Percentiles rank a stretch among this genome's conserved stretches.
These are phyloP conservation scores for Rhizomucor miehei DNA, from an alignment of 371 early-diverging fungal species.

Conservation along the genomic window DNA sequence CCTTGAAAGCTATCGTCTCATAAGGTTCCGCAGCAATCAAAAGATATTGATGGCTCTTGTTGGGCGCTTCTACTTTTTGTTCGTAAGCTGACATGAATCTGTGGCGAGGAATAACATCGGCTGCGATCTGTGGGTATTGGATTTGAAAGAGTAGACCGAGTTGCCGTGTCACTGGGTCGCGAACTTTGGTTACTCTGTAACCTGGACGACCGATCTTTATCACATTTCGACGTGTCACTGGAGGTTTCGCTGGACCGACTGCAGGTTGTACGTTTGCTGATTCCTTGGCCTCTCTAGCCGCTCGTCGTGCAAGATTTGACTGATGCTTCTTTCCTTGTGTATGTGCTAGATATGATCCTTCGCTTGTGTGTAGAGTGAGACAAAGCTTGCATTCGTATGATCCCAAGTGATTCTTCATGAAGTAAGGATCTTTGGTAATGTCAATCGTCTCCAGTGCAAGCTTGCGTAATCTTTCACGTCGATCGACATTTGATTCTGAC, in stretches of 20 bases:
- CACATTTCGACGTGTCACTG: slow-evolving; percentile 53
- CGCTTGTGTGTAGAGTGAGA: slow-evolving; percentile 92
- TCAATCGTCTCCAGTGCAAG: slow-evolving; percentile 97
- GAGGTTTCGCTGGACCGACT: slow-evolving; percentile 50
- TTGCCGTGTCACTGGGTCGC: slow-evolving; percentile 86
- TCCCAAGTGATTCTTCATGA: slow-evolving; percentile 97
- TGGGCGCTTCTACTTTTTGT: slow-evolving; percentile 90
- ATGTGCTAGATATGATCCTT: slow-evolving; percentile 96
- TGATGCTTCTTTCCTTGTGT: slow-evolving; percentile 99
- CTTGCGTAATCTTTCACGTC: slow-evolving; percentile 93
- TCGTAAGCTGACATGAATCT: slow-evolving; percentile 99
- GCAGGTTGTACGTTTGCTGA: slow-evolving; percentile 50
- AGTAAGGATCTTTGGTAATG: slow-evolving; percentile 95
- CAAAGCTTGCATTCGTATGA: slow-evolving; percentile 97
- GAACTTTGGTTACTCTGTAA: slow-evolving; percentile 92
- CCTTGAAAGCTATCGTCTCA: slow-evolving; percentile 93
- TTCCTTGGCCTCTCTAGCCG: slow-evolving; percentile 88
- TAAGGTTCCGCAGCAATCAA: slow-evolving; percentile 97
- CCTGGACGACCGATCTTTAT: slow-evolving; percentile 98
- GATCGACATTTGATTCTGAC: slow-evolving; percentile 88
- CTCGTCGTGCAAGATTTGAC: slow-evolving; percentile 90
- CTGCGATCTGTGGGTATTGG: slow-evolving; percentile 88
- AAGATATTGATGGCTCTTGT: slow-evolving; percentile 88
- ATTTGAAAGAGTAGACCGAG: slow-evolving; percentile 93
- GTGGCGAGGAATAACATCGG: slow-evolving; percentile 78